Evolutionary conservation across 345 rosid species (phyloP).

Genomic region (Gossypium sturtianum): DNA sequence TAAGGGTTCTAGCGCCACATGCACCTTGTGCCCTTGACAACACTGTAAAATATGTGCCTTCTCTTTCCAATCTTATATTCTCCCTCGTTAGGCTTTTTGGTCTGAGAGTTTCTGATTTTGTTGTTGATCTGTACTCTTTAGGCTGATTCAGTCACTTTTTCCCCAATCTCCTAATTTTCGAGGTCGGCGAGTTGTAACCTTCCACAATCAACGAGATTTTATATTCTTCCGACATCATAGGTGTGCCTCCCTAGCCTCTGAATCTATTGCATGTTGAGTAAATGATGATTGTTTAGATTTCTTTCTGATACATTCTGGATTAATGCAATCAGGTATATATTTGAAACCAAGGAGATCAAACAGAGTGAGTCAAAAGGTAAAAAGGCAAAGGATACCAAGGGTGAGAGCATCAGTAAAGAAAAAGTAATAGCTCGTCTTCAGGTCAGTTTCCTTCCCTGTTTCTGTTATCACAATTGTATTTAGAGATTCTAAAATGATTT

Average conservation of each 20-base stretch:
- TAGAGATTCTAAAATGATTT: not conserved
- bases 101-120: conserved; percentile 1
- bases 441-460: conserved; percentile 30
- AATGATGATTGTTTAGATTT: not conserved
- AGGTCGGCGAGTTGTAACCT: conserved; percentile 88
- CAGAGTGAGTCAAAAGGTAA: conserved; percentile 38
- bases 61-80: not conserved
- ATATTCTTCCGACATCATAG: conserved; percentile 93
- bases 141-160: conserved; percentile 76
- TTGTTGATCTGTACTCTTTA: conserved; percentile 20
- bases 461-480: conserved; percentile 2
- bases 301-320: conserved; percentile 3
- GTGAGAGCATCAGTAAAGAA: conserved; percentile 31
- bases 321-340: conserved; percentile 52
- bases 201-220: conserved; percentile 94
- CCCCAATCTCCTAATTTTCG: conserved; percentile 79
- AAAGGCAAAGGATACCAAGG: conserved; percentile 40
- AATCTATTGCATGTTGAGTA: not conserved
- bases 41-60: not conserved
- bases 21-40: no score
- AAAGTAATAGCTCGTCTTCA: conserved; percentile 77
- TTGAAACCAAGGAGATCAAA: conserved; percentile 67
- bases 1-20: no score
- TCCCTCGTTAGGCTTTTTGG: not conserved
- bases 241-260: conserved; percentile 28